These are phyloP conservation scores for Coniosporium apollinis DNA, from an alignment of 495 filamentous ascomycete species.

Conservation along the genomic window DNA sequence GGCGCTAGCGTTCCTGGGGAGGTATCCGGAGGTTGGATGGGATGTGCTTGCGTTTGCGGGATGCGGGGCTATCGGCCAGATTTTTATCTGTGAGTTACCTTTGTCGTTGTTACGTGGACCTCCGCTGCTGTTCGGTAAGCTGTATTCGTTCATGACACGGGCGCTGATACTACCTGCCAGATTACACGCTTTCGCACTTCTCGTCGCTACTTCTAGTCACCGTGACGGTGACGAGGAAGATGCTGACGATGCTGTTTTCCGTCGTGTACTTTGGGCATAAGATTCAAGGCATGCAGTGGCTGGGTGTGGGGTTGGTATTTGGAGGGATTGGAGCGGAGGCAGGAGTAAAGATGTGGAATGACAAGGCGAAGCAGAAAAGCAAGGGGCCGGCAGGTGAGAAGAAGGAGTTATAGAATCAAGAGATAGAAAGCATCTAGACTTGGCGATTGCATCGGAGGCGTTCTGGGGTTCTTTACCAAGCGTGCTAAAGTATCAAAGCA, in stretches of 20 bases:
- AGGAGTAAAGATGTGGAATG: conserved; percentile 63
- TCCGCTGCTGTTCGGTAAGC: background rate
- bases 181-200: conserved; percentile 86
- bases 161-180: conserved; percentile 20
- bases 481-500: too few relatives aligned
- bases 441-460: background rate
- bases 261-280: conserved; percentile 89
- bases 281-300: conserved; percentile 70
- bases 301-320: conserved; percentile 85
- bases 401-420: conserved; percentile 4
- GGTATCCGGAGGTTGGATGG: conserved; percentile 61
- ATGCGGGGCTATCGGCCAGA: conserved; percentile 87
- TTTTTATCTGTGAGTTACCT: conserved; percentile 69
- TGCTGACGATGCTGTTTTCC: conserved; percentile 95
- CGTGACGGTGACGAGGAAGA: conserved; percentile 93
- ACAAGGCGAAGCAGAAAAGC: conserved; percentile 59
- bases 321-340: conserved; percentile 89
- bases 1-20: conserved; percentile 62
- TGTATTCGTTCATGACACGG: background rate
- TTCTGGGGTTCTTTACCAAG: too few relatives aligned
- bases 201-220: conserved; percentile 85
- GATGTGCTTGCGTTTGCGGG: conserved; percentile 80
- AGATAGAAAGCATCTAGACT: background rate
- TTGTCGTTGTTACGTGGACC: background rate
- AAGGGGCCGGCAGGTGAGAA: conserved; percentile 37